Percentiles rank a stretch among this genome's conserved stretches.
Conservation (phyloP, 1,139 yeast species). For the Hemisphaericaspora subhashii region DNA sequence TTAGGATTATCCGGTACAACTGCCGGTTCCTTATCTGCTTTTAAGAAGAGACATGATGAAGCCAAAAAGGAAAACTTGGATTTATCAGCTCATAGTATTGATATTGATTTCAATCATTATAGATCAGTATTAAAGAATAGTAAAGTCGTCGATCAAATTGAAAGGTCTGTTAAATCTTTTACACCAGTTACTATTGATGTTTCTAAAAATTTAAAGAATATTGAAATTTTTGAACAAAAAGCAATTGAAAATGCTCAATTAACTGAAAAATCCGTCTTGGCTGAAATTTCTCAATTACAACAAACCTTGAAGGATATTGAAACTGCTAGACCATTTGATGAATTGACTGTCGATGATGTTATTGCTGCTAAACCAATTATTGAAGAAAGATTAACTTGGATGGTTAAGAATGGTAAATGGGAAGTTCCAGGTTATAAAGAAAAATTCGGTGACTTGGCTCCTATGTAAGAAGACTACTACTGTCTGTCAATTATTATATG, state of each 20-base stretch:
- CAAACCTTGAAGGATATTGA: slow-evolving; percentile 91
- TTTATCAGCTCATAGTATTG: slow-evolving; percentile 68
- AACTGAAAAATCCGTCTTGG: slow-evolving; percentile 85
- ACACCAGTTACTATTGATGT: slow-evolving; percentile 85
- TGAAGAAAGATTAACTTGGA: slow-evolving; percentile 90
- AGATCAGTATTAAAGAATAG: slow-evolving; percentile 78
- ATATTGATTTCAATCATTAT: slow-evolving; percentile 82
- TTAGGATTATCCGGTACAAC: slow-evolving; percentile 93
- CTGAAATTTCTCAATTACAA: slow-evolving; percentile 83
- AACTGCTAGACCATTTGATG: slow-evolving; percentile 96
- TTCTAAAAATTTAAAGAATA: slow-evolving; percentile 85
- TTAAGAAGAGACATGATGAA: slow-evolving; percentile 98
- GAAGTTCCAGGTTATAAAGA: slow-evolving; percentile 98
- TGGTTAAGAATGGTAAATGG: slow-evolving; percentile 98
- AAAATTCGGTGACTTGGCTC: slow-evolving; percentile 93
- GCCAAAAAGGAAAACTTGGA: slow-evolving; percentile 81
- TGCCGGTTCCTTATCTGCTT: slow-evolving; percentile 80
- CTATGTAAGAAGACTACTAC: slow-evolving; percentile 57
- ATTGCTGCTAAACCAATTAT: slow-evolving; percentile 96
- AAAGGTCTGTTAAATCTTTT: slow-evolving; percentile 71
- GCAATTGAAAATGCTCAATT: slow-evolving; percentile 95
- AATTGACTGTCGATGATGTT: slow-evolving; percentile 93
- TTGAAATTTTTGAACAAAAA: slow-evolving; percentile 90
- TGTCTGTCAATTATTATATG: slow-evolving; percentile 1
- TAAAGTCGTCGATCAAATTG: slow-evolving; percentile 77